phyloP scores from a whole-genome alignment of 108 stramenopile genomes.

The Discostella stelligeroides region DNA sequence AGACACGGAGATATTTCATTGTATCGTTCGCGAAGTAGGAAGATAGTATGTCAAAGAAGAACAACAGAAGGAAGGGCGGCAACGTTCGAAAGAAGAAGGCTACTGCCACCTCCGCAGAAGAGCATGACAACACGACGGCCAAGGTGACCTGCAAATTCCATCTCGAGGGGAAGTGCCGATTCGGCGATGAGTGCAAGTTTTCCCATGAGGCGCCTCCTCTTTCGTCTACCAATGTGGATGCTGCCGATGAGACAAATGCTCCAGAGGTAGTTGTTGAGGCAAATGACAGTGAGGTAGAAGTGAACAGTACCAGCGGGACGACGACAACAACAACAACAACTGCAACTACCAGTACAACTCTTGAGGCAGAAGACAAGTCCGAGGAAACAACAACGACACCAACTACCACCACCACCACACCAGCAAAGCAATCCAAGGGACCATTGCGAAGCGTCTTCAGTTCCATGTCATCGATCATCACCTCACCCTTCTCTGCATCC shows the following conservation, averaged over 20 bases:
- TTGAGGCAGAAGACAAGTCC: not conserved
- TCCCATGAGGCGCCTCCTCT: constrained; percentile 11
- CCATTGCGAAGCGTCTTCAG: not conserved
- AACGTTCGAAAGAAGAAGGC: constrained; percentile 9
- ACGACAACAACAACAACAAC: not conserved
- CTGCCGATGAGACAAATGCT: not conserved
- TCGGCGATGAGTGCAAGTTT: constrained; percentile 25
- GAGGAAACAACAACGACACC: constrained; percentile 3
- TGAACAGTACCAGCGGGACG: not conserved
- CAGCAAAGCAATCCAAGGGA: not conserved
- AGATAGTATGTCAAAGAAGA: constrained; percentile 28
- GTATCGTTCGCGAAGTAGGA: too few species aligned
- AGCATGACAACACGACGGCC: not conserved
- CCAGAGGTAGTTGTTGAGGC: constrained; percentile 18
- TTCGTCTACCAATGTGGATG: not conserved
- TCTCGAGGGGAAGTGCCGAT: constrained; percentile 18
- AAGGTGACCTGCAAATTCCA: constrained; percentile 29
- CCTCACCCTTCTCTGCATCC: constrained; percentile 1
- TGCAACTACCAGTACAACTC: too few species aligned
- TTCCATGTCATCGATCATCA: not conserved
- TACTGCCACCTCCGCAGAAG: too few species aligned
- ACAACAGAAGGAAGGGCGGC: constrained; percentile 4
- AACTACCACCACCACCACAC: not conserved
- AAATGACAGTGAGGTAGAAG: constrained; percentile 8
- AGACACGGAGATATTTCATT: too few species aligned